Evolutionary conservation across 805 yeast genomes (phyloP).

Genomic region (Cyberlindnera xishuangbannaensis): DNA sequence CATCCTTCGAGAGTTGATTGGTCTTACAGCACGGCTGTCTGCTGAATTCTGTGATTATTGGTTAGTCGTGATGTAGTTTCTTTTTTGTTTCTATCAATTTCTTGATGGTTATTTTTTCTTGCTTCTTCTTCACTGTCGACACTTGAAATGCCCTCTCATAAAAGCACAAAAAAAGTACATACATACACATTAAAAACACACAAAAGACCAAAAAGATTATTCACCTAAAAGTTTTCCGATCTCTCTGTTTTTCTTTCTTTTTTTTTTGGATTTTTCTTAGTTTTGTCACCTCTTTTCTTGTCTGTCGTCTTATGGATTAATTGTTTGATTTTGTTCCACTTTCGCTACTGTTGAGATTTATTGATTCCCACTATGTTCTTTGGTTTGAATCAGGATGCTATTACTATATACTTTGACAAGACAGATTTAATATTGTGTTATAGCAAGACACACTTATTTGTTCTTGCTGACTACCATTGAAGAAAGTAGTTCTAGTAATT

Average conservation of each 20-base stretch:
- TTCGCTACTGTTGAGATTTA: neutral
- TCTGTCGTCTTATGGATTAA: too few relatives aligned
- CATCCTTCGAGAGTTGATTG: slow-evolving; percentile 20
- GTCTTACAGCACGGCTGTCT: slow-evolving; percentile 10
- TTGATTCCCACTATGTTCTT: neutral
- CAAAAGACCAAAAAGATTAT: slow-evolving; percentile 3
- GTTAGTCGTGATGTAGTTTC: too few relatives aligned
- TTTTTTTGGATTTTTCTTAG: slow-evolving; percentile 2
- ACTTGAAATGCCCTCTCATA: slow-evolving; percentile 1
- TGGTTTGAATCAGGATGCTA: too few relatives aligned
- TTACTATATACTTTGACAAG: slow-evolving; percentile 1
- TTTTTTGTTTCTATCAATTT: too few relatives aligned
- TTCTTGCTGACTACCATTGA: too few relatives aligned
- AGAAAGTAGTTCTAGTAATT: too few relatives aligned
- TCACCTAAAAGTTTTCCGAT: slow-evolving; percentile 4
- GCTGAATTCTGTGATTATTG: too few relatives aligned
- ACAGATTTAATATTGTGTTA: too few relatives aligned
- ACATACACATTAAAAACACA: slow-evolving; percentile 4
- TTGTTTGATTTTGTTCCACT: too few relatives aligned
- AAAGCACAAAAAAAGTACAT: slow-evolving; percentile 1
- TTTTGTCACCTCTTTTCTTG: neutral
- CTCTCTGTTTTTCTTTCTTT: slow-evolving; percentile 2
- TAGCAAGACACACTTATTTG: too few relatives aligned
- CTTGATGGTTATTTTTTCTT: too few relatives aligned
- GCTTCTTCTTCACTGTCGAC: neutral